Base-by-base conservation (phyloP, 2,329 filamentous ascomycete species). In the Calonectria pauciramosa region DNA sequence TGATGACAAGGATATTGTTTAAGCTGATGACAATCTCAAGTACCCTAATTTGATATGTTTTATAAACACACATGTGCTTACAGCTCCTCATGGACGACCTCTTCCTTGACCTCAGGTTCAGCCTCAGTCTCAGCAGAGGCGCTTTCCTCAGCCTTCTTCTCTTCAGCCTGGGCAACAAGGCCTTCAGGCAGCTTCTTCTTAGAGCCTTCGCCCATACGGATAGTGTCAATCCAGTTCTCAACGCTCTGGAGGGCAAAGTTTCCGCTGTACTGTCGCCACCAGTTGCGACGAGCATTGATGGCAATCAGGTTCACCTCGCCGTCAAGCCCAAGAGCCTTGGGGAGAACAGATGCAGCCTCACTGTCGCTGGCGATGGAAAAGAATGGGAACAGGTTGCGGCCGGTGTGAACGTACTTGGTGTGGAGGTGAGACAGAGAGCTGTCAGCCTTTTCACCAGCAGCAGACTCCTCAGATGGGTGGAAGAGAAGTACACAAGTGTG, bases 151-250 rank as follows among this genome's bases (percentile, higher is more conserved):
- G 26, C 76, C 6, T 76, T 80, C 80, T 84, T 75, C 20, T 44
- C 52, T 54, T 81, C 79, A 0, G 79, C 77, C 63, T 86, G 84
- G 20, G 87, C 86, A 38, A 93, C 82, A 54, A 95, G 80, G 2
- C 89, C 90, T 73, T 91, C 89, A 0, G 94, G 94, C 52, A 97
- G 84, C 86, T 93, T 94, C 80, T 92, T 90, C 89, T 96, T 98
- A 73, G 90, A 87, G 3, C 95, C 94, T 82, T 99, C 96, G 68
- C 96, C 95, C 89, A 99, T 90, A 47, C 95, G 93, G 76, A 99
- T 95, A n/a, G 91, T 90, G 82, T 99, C 97, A 73, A 99, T 91
- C 95, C 96, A 99, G 75, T 88, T 87, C 86, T 98, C 95, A 36
- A 99, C 87, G 32, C 89, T 90, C 69, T 90, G 88, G 30, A 89